Base-by-base conservation (phyloP, 2,329 filamentous ascomycete species). In the Monosporascus cannonballus region DNA sequence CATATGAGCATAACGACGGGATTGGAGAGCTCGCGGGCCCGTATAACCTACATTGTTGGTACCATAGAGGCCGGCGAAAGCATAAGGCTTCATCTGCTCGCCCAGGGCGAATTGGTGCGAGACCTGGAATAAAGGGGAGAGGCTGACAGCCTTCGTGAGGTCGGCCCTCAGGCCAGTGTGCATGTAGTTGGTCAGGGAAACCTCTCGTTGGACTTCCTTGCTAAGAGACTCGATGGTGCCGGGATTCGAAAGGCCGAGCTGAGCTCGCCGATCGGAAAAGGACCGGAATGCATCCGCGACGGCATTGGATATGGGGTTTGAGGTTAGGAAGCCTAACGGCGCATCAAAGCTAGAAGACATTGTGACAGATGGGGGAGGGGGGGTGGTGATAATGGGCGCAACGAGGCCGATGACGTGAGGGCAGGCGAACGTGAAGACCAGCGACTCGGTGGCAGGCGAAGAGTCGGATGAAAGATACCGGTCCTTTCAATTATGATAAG, bases 91-190 rank as follows among this genome's bases (percentile, higher is more conserved):
- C 71, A 96, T 79, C 61, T 88, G 85, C 74, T 96, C 90, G 64
- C 94, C 93, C 83, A 96, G 90, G 52, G 93, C 87, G 72, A 99
- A 94, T 64, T 94, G 90, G 76, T 99, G 94, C 60, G 93, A 96
- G 64, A 96, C 89, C 75, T 97, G 93, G 80, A 99, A 99, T 62
- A 97, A 78, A 54, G 94, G 94, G 53, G 86, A 84, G 71, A 96
- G 84, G 80, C 91, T 94, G 76, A 97, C 96, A 69, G 90, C 86
- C 80, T 96, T 97, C 70, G 91, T 96, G 70, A 97, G 79, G 73
- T 99, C 94, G 71, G 93, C 95, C 69, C 93, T 89, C 71, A 99
- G 82, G 66, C 94, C 94, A 45, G 90, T 89, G 79, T 99, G 97
- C 85, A 94, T 95, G 73, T 90, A 89, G 79, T 96, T 96, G 76